Base-by-base conservation (phyloP, 345 rosid species). In the Passiflora organensis region DNA sequence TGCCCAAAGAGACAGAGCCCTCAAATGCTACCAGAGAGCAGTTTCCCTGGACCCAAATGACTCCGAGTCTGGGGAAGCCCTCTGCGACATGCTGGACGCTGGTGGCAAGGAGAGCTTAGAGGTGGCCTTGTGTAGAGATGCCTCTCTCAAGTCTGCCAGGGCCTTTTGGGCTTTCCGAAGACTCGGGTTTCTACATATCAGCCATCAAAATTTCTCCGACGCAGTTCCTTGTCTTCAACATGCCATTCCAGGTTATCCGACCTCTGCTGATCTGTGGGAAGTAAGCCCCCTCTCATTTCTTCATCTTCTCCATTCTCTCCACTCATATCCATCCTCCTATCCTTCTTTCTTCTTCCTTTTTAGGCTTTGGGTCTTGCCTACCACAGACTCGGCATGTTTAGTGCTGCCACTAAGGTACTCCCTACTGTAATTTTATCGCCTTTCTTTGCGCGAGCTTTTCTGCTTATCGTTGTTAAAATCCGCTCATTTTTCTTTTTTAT, bases 321-420 rank as follows among this genome's bases (percentile, higher is more conserved):
- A 12, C 71, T 54, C n/a, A 4, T 28, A 2, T 28, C 15, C n/a
- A 6, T 45, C 9, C 1, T 20, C 16, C 18, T 43, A 16, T 10
- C 14, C n/a, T 22, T 5, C 8, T 28, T 12, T 21, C 22, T 32
- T 18, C 51, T 28, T 2, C 53, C 17, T 41, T 20, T 73, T 58
- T 58, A 93, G 99, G 94, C 96, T 62, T 82, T 93, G 10, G 99
- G 94, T 63, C 76, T 89, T 66, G 89, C 96, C 28, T 93, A 93
- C 80, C 95, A 84, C 65, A 81, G 84, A 51, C 87, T 89, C 74
- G 96, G 94, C 65, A 93, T 86, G 95, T 79, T 81, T 66, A 86
- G 95, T 61, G 99, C 99, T 54, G 94, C 99, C 53, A 68, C 83
- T 62, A 93, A 93, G 95, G 99, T 86, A 64, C 36, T 16, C 41